Conservation (phyloP, 2,329 filamentous ascomycete species). For the Calonectria fujianensis region DNA sequence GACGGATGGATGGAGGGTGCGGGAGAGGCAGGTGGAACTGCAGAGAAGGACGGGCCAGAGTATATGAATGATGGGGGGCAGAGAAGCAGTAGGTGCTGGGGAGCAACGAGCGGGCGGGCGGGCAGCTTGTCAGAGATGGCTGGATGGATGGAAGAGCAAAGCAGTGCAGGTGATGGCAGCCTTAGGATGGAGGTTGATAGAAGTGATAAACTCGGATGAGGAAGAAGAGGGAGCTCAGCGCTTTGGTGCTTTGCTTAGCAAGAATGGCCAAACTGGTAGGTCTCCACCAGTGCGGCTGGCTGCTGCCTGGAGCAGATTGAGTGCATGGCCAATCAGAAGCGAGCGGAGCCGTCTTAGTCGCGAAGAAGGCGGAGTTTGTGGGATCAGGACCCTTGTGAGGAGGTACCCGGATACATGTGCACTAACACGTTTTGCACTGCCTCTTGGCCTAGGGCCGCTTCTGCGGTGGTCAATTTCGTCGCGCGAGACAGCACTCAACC, state of each 20-base stretch:
- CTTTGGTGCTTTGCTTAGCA: constrained; percentile 53
- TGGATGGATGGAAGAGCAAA: constrained; percentile 30
- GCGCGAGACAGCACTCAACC: constrained; percentile 19
- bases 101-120: constrained; percentile 31
- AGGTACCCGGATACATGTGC: constrained; percentile 34
- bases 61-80: constrained; percentile 53
- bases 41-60: constrained; percentile 51
- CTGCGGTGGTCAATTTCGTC: constrained; percentile 16
- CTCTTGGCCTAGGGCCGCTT: constrained; percentile 18
- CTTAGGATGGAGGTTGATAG: constrained; percentile 44
- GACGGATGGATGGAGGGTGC: constrained; percentile 38
- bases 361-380: constrained; percentile 53
- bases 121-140: constrained; percentile 10
- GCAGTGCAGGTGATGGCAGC: constrained; percentile 41
- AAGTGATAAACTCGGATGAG: constrained; percentile 40
- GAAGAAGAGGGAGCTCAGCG: constrained; percentile 40
- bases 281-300: constrained; percentile 34
- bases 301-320: constrained; percentile 58
- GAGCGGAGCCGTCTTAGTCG: constrained; percentile 42
- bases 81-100: constrained; percentile 40
- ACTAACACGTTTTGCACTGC: constrained; percentile 44
- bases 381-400: constrained; percentile 1
- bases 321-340: constrained; percentile 43
- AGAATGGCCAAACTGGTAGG: constrained; percentile 39
- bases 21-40: constrained; percentile 54